These are phyloP conservation scores for Aspergillus sp. DNA, from an alignment of 2,329 filamentous ascomycete genomes.

Conservation along the genomic window DNA sequence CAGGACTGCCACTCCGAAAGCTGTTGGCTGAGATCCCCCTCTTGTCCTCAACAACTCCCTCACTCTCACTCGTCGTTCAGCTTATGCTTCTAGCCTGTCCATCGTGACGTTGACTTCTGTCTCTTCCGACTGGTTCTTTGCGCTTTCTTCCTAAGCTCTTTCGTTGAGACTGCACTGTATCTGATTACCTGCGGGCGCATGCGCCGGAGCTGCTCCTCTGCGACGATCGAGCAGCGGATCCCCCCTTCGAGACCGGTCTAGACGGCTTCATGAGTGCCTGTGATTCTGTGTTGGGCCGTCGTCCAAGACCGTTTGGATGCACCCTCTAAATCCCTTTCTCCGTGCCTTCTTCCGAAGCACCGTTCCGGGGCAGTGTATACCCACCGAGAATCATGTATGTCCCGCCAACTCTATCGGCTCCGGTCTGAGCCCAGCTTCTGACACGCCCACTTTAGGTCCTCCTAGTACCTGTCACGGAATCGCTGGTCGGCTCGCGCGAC, in stretches of 20 bases:
- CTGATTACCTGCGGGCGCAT: constrained; percentile 23
- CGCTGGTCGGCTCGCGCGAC: constrained; percentile 84
- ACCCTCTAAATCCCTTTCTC: constrained; percentile 98
- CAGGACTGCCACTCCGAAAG: constrained; percentile 30
- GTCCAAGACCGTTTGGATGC: constrained; percentile 70
- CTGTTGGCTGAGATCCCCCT: constrained; percentile 20
- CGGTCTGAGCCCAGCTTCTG: constrained; percentile 4
- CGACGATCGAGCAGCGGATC: constrained; percentile 31
- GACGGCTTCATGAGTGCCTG: constrained; percentile 44
- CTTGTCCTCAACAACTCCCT: constrained; percentile 1
- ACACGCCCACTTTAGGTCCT: constrained; percentile 61
- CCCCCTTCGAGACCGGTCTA: constrained; percentile 24
- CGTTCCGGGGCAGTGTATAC: constrained; percentile 85
- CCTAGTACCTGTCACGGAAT: constrained; percentile 89
- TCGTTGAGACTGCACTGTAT: constrained; percentile 8
- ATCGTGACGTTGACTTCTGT: not conserved
- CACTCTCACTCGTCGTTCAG: not conserved
- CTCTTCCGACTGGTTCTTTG: not conserved
- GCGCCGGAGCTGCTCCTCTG: constrained; percentile 36
- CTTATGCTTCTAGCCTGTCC: not conserved
- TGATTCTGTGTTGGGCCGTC: constrained; percentile 37
- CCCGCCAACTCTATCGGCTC: constrained; percentile 6
- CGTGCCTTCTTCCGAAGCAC: constrained; percentile 98
- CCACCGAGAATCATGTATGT: constrained; percentile 78
- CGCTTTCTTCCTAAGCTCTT: not conserved